Evolutionary conservation across 176 grass and related monocot species (phyloP), one percentile per base, ranked within the genome.

Genomic region (Metroxylon sagu): DNA sequence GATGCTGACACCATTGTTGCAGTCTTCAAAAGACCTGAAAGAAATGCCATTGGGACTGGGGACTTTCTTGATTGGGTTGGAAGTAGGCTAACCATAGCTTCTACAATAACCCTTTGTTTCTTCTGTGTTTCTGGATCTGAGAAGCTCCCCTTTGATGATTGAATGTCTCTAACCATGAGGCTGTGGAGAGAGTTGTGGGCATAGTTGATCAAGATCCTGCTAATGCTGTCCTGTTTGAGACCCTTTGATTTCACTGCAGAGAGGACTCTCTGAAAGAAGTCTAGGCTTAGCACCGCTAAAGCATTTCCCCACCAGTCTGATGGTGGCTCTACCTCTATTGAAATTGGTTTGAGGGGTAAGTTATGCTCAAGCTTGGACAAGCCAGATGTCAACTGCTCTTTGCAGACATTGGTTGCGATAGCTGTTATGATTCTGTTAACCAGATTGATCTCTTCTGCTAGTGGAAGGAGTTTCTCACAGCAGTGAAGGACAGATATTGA

Each of bases 171-270:
- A 16, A 66, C 72, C 86, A 84, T 77, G 61, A 96, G 67, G 55
- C 86, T 74, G 49, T 96, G 80, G 3, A 96, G 72, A 57, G 91
- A 82, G 68, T 69, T 90, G 62, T 90, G 83, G 6, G 86, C 86
- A 62, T 96, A 96, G 55, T 87, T 90, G 49, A 96, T 87, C 28
- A 96, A 69, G 62, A 90, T 90, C 52, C 75, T 54, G 26, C 83
- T 87, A 30, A 96, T 66, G 5, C 77, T 96, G 58, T 96, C 86
- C 84, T 90, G 83, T 68, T 79, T 96, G n/a, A 96, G 83, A n/a
- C 91, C 91, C 58, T 90, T 90, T 25, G 83, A 86, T 62, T 90
- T 96, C 4, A 90, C 53, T 2, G 91, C 78, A 14, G 86, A 82
- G 14, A 96, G 78, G 21, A 90, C 71, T n/a, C 77, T 76, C 55